Percentiles rank a stretch among this genome's conserved stretches.
phyloP scores from a whole-genome alignment of 768 basidiomycete genomes.

The Phylloporus sp. region DNA sequence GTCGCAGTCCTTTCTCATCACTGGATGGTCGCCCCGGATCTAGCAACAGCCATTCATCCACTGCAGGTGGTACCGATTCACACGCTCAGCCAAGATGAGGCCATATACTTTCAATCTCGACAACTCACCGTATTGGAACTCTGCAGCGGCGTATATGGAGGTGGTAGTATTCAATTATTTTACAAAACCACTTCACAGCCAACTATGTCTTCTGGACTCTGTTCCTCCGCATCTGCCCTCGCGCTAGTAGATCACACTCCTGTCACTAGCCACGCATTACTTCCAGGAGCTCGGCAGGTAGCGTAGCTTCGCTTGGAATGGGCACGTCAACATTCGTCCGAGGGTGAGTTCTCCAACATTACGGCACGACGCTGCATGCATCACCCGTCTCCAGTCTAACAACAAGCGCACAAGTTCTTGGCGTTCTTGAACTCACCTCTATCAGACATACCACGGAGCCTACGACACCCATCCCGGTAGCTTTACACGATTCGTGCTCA shows the following conservation, averaged over 20 bases:
- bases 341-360: constrained; percentile 36
- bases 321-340: constrained; percentile 33
- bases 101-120: no score
- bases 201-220: constrained; percentile 43
- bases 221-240: constrained; percentile 46
- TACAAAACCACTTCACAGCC: constrained; percentile 41
- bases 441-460: constrained; percentile 35
- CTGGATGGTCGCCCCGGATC: no score
- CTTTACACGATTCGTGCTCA: no score
- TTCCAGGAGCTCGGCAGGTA: constrained; percentile 48
- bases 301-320: constrained; percentile 36
- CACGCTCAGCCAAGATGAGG: no score
- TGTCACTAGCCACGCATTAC: constrained; percentile 35
- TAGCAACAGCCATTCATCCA: no score
- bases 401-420: constrained; percentile 27
- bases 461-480: no score
- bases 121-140: no score
- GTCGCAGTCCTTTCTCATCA: no score
- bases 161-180: constrained; percentile 44
- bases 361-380: constrained; percentile 32
- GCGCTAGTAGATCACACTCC: constrained; percentile 48
- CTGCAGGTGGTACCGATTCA: no score
- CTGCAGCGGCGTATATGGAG: constrained; percentile 67
- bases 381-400: constrained; percentile 28
- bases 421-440: constrained; percentile 31